These are phyloP conservation scores for Incumbomyces lentus DNA, from an alignment of 2,329 filamentous ascomycete species.

Conservation along the genomic window DNA sequence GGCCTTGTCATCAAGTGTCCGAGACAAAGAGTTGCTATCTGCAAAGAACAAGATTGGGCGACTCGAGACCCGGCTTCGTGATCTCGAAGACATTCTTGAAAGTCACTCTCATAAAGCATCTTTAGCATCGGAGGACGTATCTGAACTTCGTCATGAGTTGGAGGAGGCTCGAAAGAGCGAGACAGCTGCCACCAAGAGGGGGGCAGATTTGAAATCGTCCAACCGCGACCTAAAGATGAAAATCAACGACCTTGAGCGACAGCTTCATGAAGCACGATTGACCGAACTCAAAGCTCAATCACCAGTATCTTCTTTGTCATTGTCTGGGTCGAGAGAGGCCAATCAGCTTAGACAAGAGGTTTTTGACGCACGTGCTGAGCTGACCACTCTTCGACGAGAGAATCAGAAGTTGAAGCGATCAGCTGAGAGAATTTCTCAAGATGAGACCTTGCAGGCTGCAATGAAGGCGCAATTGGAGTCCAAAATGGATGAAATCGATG, in stretches of 20 bases:
- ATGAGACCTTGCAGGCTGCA: conserved; percentile 33
- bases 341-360: conserved; percentile 52
- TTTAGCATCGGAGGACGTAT: conserved; percentile 40
- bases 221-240: conserved; percentile 55
- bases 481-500: conserved; percentile 44
- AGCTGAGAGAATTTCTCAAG: conserved; percentile 37
- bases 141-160: conserved; percentile 52
- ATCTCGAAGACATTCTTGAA: conserved; percentile 43
- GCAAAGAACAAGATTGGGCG: conserved; percentile 55
- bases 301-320: conserved; percentile 42
- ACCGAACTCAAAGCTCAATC: conserved; percentile 38
- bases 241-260: conserved; percentile 56
- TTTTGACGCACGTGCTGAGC: conserved; percentile 47
- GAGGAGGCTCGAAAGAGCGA: conserved; percentile 57
- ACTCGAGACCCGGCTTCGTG: conserved; percentile 47
- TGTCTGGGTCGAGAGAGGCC: conserved; percentile 47
- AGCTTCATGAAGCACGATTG: conserved; percentile 52
- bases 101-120: conserved; percentile 40
- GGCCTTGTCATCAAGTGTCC: conserved; percentile 27
- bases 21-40: conserved; percentile 38
- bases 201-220: conserved; percentile 51
- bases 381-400: conserved; percentile 45
- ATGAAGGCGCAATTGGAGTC: conserved; percentile 38
- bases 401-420: conserved; percentile 43
- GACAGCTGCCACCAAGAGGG: conserved; percentile 54